These are phyloP conservation scores for Stenocarpella maydis DNA, from an alignment of 2,329 filamentous ascomycete genomes.

Conservation along the genomic window DNA sequence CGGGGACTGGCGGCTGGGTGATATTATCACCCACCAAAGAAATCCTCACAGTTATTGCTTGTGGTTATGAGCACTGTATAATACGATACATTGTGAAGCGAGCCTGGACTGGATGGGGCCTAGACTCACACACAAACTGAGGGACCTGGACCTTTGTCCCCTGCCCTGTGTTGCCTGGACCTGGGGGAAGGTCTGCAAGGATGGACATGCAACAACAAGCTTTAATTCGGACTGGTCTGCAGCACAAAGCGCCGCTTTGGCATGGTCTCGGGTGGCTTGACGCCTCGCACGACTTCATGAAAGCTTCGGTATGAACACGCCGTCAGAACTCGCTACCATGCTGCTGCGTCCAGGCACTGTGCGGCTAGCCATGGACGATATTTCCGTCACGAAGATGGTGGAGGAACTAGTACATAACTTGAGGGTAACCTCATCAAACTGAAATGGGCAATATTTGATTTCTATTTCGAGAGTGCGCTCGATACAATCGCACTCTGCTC, in stretches of 20 bases:
- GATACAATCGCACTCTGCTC: conserved; percentile 29
- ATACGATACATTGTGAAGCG: conserved; percentile 4
- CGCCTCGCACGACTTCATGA: background rate
- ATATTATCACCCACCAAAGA: conserved; percentile 16
- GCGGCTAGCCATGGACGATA: conserved; percentile 7
- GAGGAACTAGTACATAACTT: conserved; percentile 24
- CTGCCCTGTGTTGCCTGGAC: background rate
- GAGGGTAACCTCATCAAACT: conserved; percentile 27
- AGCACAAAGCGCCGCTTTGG: background rate
- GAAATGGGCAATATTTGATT: conserved; percentile 30
- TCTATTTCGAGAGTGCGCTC: conserved; percentile 33
- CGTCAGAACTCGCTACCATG: background rate
- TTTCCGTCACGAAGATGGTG: conserved; percentile 12
- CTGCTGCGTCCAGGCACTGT: conserved; percentile 11
- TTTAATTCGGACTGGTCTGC: background rate
- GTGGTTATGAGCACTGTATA: conserved; percentile 15
- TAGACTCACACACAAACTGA: conserved; percentile 2
- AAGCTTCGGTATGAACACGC: background rate
- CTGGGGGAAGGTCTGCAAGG: background rate
- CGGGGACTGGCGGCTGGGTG: conserved; percentile 10
- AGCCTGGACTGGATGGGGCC: background rate
- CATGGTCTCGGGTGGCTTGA: background rate
- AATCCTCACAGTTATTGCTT: background rate
- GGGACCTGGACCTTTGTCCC: conserved; percentile 6
- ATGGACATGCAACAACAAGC: background rate